phyloP scores from a whole-genome alignment of 2,329 filamentous ascomycete species.

The Grosmannia serpens region DNA sequence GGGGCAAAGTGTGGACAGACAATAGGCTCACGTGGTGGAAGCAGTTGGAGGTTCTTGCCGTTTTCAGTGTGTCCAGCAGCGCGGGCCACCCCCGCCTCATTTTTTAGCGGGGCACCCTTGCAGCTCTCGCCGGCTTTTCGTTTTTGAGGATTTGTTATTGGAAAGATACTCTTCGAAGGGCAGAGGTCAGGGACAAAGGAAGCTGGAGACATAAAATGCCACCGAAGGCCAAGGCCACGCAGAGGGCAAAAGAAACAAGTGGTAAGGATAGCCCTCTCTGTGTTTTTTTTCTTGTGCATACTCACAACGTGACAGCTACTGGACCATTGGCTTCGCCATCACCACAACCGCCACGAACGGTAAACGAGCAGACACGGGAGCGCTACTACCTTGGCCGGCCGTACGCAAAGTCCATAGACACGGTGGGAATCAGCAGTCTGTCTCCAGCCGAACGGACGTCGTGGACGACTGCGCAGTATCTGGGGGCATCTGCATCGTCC shows the following conservation, averaged over 20 bases:
- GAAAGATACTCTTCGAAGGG: background rate
- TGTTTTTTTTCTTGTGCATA: background rate
- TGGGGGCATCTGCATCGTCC: slow-evolving; percentile 29
- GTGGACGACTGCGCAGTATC: slow-evolving; percentile 35
- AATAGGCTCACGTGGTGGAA: background rate
- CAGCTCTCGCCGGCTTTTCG: background rate
- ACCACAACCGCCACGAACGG: slow-evolving; percentile 27
- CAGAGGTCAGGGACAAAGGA: background rate
- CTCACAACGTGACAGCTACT: background rate
- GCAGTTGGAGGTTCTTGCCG: background rate
- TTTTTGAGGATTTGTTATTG: background rate
- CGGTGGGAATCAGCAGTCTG: slow-evolving; percentile 32
- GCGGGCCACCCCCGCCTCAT: background rate
- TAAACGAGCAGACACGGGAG: slow-evolving; percentile 35
- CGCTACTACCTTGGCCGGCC: slow-evolving; percentile 40
- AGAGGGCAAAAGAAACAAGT: slow-evolving; percentile 19
- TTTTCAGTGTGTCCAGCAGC: background rate
- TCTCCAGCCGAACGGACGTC: slow-evolving; percentile 36
- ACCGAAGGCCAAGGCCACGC: slow-evolving; percentile 19
- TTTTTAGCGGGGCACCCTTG: slow-evolving; percentile 2
- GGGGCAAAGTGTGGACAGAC: background rate
- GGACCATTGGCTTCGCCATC: slow-evolving; percentile 12
- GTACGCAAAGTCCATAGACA: slow-evolving; percentile 30
- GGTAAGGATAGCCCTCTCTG: slow-evolving; percentile 4
- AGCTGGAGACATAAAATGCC: slow-evolving; percentile 18